These are phyloP conservation scores for Moelleriella libera DNA, from an alignment of 2,329 filamentous ascomycete genomes.

Conservation along the genomic window DNA sequence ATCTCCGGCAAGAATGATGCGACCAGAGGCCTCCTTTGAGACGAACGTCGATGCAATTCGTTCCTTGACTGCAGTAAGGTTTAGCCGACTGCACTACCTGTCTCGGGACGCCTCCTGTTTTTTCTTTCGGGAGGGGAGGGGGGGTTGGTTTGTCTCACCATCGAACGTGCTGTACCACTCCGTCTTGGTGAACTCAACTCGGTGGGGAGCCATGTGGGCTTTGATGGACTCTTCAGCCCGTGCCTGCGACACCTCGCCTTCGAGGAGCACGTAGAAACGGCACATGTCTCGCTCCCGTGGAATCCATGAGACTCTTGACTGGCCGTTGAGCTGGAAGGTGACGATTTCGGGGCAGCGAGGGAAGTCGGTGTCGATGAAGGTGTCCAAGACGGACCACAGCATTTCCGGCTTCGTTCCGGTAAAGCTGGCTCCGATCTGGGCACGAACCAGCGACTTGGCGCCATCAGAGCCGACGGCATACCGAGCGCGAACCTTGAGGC, in stretches of 20 bases:
- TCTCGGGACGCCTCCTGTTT: too few species aligned
- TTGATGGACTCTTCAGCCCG: constrained; percentile 26
- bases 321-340: constrained; percentile 28
- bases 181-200: constrained; percentile 25
- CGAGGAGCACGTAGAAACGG: constrained; percentile 31
- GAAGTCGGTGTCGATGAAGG: constrained; percentile 34
- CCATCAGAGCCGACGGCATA: constrained; percentile 40
- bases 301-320: constrained; percentile 33
- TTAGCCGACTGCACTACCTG: not conserved
- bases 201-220: constrained; percentile 27
- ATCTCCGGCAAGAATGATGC: constrained; percentile 39
- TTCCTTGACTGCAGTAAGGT: constrained; percentile 20
- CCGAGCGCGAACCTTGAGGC: constrained; percentile 16
- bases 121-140: too few species aligned
- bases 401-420: constrained; percentile 33
- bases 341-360: constrained; percentile 30
- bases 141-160: constrained; percentile 14
- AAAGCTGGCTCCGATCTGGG: constrained; percentile 22
- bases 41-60: constrained; percentile 24
- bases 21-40: constrained; percentile 23
- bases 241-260: constrained; percentile 26
- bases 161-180: constrained; percentile 37
- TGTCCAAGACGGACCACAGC: constrained; percentile 33
- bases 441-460: constrained; percentile 31
- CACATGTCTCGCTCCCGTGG: constrained; percentile 31